Conservation (phyloP, 2,329 filamentous ascomycete species). For the Eutypella sp. region DNA sequence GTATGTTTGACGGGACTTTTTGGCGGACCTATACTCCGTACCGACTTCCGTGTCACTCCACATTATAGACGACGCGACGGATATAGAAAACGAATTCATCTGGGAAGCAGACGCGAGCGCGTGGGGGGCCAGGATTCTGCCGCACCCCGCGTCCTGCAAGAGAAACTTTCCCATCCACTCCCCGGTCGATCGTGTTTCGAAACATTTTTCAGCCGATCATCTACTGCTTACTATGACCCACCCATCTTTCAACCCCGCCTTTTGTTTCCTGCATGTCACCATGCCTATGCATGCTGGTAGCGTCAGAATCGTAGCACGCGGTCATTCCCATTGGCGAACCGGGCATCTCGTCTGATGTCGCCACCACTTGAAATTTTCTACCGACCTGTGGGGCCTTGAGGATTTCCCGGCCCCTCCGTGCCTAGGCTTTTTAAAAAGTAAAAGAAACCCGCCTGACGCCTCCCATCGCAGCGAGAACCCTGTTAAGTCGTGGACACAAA, state of each 20-base stretch:
- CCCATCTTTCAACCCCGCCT: not conserved
- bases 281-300: not conserved
- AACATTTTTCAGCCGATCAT: not conserved
- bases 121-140: not conserved
- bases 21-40: too few species aligned
- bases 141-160: not conserved
- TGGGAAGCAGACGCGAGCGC: too few species aligned
- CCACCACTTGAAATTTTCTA: not conserved
- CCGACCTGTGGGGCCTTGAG: not conserved
- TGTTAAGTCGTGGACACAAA: too few species aligned
- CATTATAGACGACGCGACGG: not conserved
- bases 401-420: not conserved
- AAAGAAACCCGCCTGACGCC: too few species aligned
- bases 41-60: too few species aligned
- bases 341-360: not conserved
- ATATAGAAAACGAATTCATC: too few species aligned
- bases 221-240: too few species aligned
- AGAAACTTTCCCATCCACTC: not conserved
- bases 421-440: too few species aligned
- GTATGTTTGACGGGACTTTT: too few species aligned
- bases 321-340: not conserved
- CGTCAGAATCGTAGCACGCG: not conserved
- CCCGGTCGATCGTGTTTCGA: conserved; percentile 3
- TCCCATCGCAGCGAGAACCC: too few species aligned
- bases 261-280: not conserved